Evolutionary conservation across 2,329 filamentous ascomycete genomes (phyloP), one percentile per base, ranked within the genome.

Genomic region (Lanzia echinophila): DNA sequence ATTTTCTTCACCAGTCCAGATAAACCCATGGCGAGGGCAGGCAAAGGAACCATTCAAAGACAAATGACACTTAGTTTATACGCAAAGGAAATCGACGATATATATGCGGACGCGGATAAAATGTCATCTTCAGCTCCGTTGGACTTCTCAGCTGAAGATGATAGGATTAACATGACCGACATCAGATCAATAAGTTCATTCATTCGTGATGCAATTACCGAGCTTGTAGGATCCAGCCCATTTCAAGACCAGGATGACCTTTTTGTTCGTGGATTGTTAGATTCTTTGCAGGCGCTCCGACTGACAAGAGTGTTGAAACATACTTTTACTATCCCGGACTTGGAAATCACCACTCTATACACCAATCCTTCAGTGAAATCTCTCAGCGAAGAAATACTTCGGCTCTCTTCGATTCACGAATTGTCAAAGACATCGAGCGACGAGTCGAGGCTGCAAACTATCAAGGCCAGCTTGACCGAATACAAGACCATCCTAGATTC

Each of bases 1-100:
- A 65, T 72, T 11, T 34, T 63, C 1, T 65, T 72, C 12, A 61
- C 65, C 0, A 49, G 55, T 13, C 43, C 63, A 0, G 62, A 60
- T 0, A 69, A 67, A 57, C 68, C 70, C 0, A 63, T 72, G 50
- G 57, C 61, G 1, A 63, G 66, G 28, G 61, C 69, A 2, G 60
- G 60, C 0, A 72, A 73, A 50, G 70, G 71, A 2, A 71, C 67
- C 0, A 53, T 71, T 4, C 69, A 69, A 50, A 58, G 69, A 17
- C 51, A 50, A 12, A 42, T 54, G 22, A 67, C 65, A 7, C 11
- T 69, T 1, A 52, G 62, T 2, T 19, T 66, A 3, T 71, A 71
- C 42, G 48, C 32, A 6, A 15, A 42, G 12, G 47, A 32, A 32
- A 42, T 49, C 22, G 46, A 47, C 3, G n/a, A 31, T n/a, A 13